Evolutionary conservation across 208 protist genomes (phyloP).

Genomic region (Leishmania mexicana): DNA sequence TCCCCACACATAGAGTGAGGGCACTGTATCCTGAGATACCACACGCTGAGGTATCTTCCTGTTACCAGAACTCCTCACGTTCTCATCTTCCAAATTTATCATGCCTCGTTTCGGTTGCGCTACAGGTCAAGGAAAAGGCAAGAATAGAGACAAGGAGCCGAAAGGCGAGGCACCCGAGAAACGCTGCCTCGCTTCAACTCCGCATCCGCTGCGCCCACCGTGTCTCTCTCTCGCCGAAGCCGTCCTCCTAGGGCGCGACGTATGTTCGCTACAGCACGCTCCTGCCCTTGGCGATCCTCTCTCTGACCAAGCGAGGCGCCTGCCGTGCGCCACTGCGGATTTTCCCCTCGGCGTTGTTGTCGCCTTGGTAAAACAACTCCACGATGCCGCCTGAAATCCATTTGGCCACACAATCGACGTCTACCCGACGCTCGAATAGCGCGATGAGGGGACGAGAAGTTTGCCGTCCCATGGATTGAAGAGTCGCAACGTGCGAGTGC

Average conservation of each 20-base stretch:
- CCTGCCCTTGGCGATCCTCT: conserved; percentile 38
- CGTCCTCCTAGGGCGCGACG: conserved; percentile 47
- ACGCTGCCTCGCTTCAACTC: neutral
- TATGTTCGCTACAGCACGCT: conserved; percentile 44
- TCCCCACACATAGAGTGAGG: neutral
- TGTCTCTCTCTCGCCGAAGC: conserved; percentile 37
- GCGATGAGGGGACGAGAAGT: conserved; percentile 22
- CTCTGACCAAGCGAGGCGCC: conserved; percentile 5
- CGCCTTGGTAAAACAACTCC: conserved; percentile 19
- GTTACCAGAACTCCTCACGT: neutral
- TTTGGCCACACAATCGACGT: conserved; percentile 47
- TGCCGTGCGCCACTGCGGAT: neutral
- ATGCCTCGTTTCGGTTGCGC: neutral
- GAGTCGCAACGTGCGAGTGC: conserved; percentile 41
- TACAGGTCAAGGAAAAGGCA: neutral
- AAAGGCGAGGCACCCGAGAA: neutral
- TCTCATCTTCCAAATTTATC: neutral
- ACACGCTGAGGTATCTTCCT: neutral
- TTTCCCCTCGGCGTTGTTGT: conserved; percentile 3
- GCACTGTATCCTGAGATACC: neutral
- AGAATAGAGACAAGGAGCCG: neutral
- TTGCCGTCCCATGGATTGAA: conserved; percentile 34
- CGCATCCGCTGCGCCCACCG: neutral
- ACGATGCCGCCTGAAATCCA: conserved; percentile 62
- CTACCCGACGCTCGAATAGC: conserved; percentile 33